Percentiles rank a stretch among this genome's conserved stretches.
Evolutionary conservation across 2,329 filamentous ascomycete genomes (phyloP).

Genomic region (Penicillium verrucosum): DNA sequence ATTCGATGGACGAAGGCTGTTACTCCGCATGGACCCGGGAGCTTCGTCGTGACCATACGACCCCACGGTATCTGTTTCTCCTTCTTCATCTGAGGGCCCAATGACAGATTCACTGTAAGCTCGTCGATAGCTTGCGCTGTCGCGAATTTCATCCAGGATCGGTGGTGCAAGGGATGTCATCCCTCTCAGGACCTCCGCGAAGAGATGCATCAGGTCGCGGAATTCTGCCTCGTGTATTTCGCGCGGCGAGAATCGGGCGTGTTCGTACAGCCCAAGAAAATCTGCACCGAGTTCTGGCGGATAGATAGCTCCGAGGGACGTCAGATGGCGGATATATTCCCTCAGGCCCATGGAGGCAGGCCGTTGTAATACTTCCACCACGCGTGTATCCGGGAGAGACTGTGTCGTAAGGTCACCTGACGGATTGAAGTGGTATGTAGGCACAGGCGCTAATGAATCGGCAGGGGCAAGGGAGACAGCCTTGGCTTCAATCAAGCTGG

Average conservation of each 20-base stretch:
- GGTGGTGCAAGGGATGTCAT: slow-evolving; percentile 65
- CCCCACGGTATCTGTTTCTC: slow-evolving; percentile 37
- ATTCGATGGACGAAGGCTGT: slow-evolving; percentile 27
- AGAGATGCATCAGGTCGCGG: slow-evolving; percentile 74
- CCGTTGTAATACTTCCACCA: slow-evolving; percentile 69
- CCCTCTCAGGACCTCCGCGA: slow-evolving; percentile 72
- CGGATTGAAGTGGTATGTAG: slow-evolving; percentile 36
- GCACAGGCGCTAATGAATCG: slow-evolving; percentile 45
- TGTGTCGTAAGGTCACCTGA: slow-evolving; percentile 34
- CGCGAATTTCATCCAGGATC: slow-evolving; percentile 45
- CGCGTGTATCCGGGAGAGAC: slow-evolving; percentile 59
- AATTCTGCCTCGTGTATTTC: slow-evolving; percentile 70
- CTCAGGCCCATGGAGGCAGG: slow-evolving; percentile 69
- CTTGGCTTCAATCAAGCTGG: slow-evolving; percentile 87
- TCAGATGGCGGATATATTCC: slow-evolving; percentile 72
- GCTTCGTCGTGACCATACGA: slow-evolving; percentile 22
- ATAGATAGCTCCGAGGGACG: slow-evolving; percentile 61
- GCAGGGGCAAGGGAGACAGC: slow-evolving; percentile 78
- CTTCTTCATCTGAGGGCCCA: slow-evolving; percentile 40
- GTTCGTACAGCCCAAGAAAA: slow-evolving; percentile 77
- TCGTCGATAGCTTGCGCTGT: slow-evolving; percentile 21
- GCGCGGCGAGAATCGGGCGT: slow-evolving; percentile 73
- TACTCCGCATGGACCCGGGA: slow-evolving; percentile 24
- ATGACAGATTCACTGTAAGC: slow-evolving; percentile 35
- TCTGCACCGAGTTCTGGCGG: slow-evolving; percentile 48